Evolutionary conservation across 78 protist species (phyloP).

Genomic region (Dictyostelium purpureum): DNA sequence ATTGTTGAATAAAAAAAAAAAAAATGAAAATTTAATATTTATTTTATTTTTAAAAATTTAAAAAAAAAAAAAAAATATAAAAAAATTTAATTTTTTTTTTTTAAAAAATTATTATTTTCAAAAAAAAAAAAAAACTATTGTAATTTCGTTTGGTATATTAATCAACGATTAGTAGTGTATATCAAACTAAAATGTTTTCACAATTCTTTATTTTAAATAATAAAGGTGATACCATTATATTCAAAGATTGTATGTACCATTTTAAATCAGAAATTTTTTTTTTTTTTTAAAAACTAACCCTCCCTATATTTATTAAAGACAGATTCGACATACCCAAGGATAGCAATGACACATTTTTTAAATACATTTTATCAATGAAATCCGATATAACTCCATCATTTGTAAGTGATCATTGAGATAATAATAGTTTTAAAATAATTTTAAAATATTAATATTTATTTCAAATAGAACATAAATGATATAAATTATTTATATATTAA

Average conservation of each 20-base stretch:
- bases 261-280: no score
- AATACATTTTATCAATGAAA: slow-evolving; percentile 45
- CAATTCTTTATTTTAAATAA: slow-evolving; percentile 90
- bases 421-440: neutral
- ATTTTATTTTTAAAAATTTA: neutral
- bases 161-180: neutral
- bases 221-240: slow-evolving; percentile 91
- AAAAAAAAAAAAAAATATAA: slow-evolving; percentile 16
- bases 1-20: neutral
- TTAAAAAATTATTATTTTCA: neutral
- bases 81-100: neutral
- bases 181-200: slow-evolving; percentile 57
- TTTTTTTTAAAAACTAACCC: neutral
- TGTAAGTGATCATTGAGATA: slow-evolving; percentile 20
- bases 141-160: neutral
- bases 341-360: slow-evolving; percentile 87
- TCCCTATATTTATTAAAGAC: slow-evolving; percentile 14
- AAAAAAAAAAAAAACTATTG: neutral
- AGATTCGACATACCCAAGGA: slow-evolving; percentile 67
- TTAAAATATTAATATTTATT: neutral
- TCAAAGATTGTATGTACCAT: slow-evolving; percentile 85
- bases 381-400: slow-evolving; percentile 71
- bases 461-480: slow-evolving; percentile 77
- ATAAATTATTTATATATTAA: slow-evolving; percentile 81
- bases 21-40: neutral